Conservation (phyloP, 805 yeast species). For the Pichia rugopelliculosa region DNA sequence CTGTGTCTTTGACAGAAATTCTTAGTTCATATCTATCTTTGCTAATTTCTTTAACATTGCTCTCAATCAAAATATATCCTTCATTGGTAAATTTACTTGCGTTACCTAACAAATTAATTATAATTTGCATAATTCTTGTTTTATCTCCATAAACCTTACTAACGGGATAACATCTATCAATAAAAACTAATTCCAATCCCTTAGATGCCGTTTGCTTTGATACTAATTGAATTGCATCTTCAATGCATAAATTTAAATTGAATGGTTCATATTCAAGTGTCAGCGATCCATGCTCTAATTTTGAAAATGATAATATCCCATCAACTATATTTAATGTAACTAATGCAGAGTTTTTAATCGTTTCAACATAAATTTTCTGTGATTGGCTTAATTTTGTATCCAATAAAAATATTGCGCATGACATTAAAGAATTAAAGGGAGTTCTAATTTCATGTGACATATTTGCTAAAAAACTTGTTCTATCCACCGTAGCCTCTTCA, state of each 20-base stretch:
- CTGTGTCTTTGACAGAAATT: conserved; percentile 41
- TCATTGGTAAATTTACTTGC: conserved; percentile 43
- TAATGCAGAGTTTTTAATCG: conserved; percentile 43
- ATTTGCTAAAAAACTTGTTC: conserved; percentile 45
- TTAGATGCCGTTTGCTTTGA: conserved; percentile 40
- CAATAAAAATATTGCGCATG: conserved; percentile 41
- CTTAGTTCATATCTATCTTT: conserved; percentile 33
- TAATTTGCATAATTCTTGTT: conserved; percentile 42
- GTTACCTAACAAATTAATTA: conserved; percentile 46
- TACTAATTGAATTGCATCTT: conserved; percentile 41
- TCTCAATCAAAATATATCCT: conserved; percentile 36
- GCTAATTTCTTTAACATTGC: conserved; percentile 23
- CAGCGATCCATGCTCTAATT: conserved; percentile 49
- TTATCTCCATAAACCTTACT: conserved; percentile 39
- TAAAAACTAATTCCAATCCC: conserved; percentile 38
- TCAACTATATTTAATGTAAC: conserved; percentile 46
- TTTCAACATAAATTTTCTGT: conserved; percentile 46
- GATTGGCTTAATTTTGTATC: conserved; percentile 38
- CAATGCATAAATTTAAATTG: conserved; percentile 37
- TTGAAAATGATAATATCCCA: conserved; percentile 47
- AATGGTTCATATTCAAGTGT: conserved; percentile 38
- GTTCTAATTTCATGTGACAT: conserved; percentile 55
- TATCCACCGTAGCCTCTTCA: conserved; percentile 47
- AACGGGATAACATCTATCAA: conserved; percentile 34
- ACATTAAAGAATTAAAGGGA: conserved; percentile 45